These are phyloP conservation scores for Botrytis squamosa DNA, from an alignment of 2,329 filamentous ascomycete genomes.

Conservation along the genomic window DNA sequence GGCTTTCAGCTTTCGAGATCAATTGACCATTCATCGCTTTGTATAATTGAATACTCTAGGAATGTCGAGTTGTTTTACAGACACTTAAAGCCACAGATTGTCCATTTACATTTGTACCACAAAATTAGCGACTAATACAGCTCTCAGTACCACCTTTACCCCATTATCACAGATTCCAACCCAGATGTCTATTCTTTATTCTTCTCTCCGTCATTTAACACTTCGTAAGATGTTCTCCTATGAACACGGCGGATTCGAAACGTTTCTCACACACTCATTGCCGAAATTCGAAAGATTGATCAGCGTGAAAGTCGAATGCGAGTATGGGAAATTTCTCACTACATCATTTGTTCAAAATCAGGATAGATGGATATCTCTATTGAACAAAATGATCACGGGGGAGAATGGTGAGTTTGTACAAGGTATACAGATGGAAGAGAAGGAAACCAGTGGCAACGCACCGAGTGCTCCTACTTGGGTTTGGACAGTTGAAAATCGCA, in stretches of 20 bases:
- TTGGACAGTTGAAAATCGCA: background rate
- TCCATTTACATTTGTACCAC: background rate
- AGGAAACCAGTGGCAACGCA: rapidly evolving
- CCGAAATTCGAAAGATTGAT: background rate
- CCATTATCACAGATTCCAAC: background rate
- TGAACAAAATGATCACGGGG: background rate
- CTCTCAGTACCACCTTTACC: background rate
- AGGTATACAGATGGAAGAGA: background rate
- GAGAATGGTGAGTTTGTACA: background rate
- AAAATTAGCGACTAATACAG: background rate
- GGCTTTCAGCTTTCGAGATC: background rate
- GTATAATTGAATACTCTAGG: background rate
- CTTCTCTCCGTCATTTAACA: background rate
- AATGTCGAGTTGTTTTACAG: background rate
- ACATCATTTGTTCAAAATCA: background rate
- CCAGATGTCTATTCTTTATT: background rate
- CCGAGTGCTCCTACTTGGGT: background rate
- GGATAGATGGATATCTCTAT: background rate
- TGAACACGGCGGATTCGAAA: background rate
- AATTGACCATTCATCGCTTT: background rate
- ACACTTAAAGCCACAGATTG: background rate
- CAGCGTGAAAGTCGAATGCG: background rate
- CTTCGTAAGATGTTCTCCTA: background rate
- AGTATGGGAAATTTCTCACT: background rate
- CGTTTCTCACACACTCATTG: background rate